Evolutionary conservation across 2,329 filamentous ascomycete genomes (phyloP).

Genomic region (Cercospora zeae-maydis): DNA sequence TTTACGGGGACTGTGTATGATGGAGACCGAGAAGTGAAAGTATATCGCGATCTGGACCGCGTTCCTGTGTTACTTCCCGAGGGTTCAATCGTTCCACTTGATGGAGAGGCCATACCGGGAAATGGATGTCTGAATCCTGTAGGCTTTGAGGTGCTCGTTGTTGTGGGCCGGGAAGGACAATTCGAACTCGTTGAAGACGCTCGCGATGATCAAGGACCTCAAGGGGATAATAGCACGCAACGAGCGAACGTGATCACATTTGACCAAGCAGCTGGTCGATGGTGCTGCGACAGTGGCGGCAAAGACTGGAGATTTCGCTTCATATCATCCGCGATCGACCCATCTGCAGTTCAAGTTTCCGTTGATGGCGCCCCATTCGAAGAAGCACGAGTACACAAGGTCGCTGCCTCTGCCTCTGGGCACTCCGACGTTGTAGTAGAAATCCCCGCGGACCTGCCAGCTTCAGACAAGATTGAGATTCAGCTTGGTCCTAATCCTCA

Average conservation of each 20-base stretch:
- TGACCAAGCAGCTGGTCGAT: not conserved
- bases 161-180: conserved; percentile 45
- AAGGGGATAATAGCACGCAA: not conserved
- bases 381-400: not conserved
- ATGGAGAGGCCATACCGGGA: conserved; percentile 41
- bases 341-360: not conserved
- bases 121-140: conserved; percentile 51
- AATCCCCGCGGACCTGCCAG: not conserved
- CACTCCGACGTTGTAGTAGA: not conserved
- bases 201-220: not conserved
- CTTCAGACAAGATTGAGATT: not conserved
- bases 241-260: not conserved
- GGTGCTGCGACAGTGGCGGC: not conserved
- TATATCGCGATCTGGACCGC: conserved; percentile 50
- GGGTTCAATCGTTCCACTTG: conserved; percentile 58
- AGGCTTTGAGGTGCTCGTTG: conserved; percentile 49
- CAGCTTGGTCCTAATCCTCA: not conserved
- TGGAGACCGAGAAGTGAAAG: conserved; percentile 50
- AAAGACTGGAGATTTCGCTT: not conserved
- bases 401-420: no score
- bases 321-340: not conserved
- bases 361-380: not conserved
- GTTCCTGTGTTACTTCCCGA: conserved; percentile 55
- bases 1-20: conserved; percentile 58
- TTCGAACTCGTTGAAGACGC: conserved; percentile 52